Evolutionary conservation across 495 filamentous ascomycete genomes (phyloP), one percentile per base, ranked within the genome.

Genomic region (Friedmanniomyces simplex): DNA sequence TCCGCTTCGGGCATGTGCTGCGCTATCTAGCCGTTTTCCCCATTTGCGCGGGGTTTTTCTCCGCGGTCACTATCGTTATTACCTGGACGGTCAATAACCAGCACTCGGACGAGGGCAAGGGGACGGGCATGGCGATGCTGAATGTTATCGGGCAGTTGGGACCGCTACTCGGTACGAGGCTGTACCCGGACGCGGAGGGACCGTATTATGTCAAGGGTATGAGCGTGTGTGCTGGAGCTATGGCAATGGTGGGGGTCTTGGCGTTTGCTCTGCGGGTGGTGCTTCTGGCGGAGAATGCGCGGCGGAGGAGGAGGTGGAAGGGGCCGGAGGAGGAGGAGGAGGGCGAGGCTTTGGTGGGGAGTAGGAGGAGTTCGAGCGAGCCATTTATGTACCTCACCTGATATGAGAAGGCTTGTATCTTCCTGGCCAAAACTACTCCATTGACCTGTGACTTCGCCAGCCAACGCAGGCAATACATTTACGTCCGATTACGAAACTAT

Each of bases 101-200:
- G 49, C 65, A 69, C 47, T 76, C 74, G 16, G 76, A 82, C 48
- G 61, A 61, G 13, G 74, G 77, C 57, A 80, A 79, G 36, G 82
- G 80, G 0, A 76, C 79, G 0, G 79, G 79, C 43, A 74, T 84
- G 26, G 75, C 76, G 12, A 71, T 84, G 28, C 59, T 84, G 12
- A 82, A 84, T 56, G 59, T 80, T 24, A 75, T 84, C 26, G 82
- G 82, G 0, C 82, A 86, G 58, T 77, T 80, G 55, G 82, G 82
- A 0, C 82, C 82, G 2, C 66, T 86, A 13, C 64, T 86, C 0
- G 82, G 82, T 0, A 82, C 80, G 18, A 70, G 80, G 50, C 61
- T 85, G 21, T 86, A 83, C 60, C 82, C 82, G 0, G 68, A 73
- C 28, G 68, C 58, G 10, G 79, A 84, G 49, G 71, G 71, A 26